Evolutionary conservation across 495 filamentous ascomycete genomes (phyloP), one percentile per base, ranked within the genome.

Genomic region (Penicillium subrubescens): DNA sequence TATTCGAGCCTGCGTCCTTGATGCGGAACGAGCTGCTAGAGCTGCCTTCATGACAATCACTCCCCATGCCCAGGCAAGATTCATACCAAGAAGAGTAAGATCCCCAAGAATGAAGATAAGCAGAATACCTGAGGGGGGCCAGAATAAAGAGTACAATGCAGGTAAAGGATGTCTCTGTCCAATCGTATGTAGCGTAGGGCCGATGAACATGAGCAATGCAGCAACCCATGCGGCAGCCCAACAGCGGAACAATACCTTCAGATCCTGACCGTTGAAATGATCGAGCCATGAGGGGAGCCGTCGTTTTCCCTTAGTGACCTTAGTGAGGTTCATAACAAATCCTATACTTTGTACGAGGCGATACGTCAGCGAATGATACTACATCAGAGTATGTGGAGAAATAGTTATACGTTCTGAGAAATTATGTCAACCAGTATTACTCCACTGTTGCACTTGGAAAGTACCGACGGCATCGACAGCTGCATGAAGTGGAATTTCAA

Each of bases 31-130:
- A 19, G 53, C 53, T 21, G 53, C 53, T 11, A 56, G 35, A 27
- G 53, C 53, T 33, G 53, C 53, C 35, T 56, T 56, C 53, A 56
- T 56, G 31, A 35, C 14, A 19, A 56, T 37, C 0, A 56, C 31
- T 34, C 53, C 53, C 53, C 33, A 56, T 37, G 53, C 53, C 53
- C 53, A 56, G 12, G 53, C 53, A 10, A 56, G 31, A 37, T 17
- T 35, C 53, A 56, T 56, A 23, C 53, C 33, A 8, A 56, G 33
- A 23, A 37, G 31, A 21, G 53, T 44, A 5, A 44, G 5, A 6
- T 44, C 17, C 17, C 41, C 41, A 44, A 44, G 41, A 44, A 44
- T 44, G 41, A 44, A 44, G 17, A 44, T 19, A n/a, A 44, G 41
- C 41, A 44, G 41, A 44, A 44, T 44, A 44, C 41, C 41, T 2